phyloP scores from a whole-genome alignment of 495 filamentous ascomycete species.

The Cladorrhinum samala region DNA sequence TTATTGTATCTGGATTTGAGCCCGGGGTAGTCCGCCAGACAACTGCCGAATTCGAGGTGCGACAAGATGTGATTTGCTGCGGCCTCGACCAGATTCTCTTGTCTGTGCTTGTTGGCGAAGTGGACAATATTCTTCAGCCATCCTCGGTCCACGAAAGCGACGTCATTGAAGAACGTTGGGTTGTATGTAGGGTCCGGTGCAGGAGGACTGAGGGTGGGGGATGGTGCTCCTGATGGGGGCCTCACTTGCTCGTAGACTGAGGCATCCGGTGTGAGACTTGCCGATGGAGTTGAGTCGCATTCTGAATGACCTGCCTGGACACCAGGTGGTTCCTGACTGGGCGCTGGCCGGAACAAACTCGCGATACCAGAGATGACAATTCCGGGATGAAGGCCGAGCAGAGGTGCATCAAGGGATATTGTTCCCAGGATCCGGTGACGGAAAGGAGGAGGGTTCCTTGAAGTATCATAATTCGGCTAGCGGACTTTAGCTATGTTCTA shows the following conservation, averaged over 20 bases:
- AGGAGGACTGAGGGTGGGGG: slow-evolving; percentile 16
- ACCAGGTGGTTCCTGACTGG: slow-evolving; percentile 28
- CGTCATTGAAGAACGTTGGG: slow-evolving; percentile 67
- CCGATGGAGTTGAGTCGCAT: slow-evolving; percentile 1
- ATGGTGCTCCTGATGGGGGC: slow-evolving; percentile 21
- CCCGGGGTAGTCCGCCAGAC: slow-evolving; percentile 67
- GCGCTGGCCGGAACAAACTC: slow-evolving; percentile 63
- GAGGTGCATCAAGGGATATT: slow-evolving; percentile 80
- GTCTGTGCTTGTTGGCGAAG: slow-evolving; percentile 72
- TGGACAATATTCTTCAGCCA: slow-evolving; percentile 62
- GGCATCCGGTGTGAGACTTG: slow-evolving; percentile 24
- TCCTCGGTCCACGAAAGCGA: slow-evolving; percentile 54
- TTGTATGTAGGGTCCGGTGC: slow-evolving; percentile 59
- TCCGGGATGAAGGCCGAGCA: slow-evolving; percentile 84
- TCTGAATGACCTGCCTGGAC: slow-evolving; percentile 5
- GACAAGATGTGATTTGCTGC: slow-evolving; percentile 69
- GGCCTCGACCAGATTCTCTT: slow-evolving; percentile 59
- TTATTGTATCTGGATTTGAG: slow-evolving; percentile 63
- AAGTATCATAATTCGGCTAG: slow-evolving; percentile 3
- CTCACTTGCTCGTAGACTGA: slow-evolving; percentile 33
- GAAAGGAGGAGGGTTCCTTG: slow-evolving; percentile 30
- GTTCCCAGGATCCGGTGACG: slow-evolving; percentile 77
- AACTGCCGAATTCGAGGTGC: slow-evolving; percentile 75
- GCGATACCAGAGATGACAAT: slow-evolving; percentile 72
- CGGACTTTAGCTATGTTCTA: too few relatives aligned